A percentile compares a stretch with the other conserved stretches of the same genome.
These are phyloP conservation scores for Fusarium sp. DNA, from an alignment of 2,329 filamentous ascomycete genomes.

Conservation along the genomic window DNA sequence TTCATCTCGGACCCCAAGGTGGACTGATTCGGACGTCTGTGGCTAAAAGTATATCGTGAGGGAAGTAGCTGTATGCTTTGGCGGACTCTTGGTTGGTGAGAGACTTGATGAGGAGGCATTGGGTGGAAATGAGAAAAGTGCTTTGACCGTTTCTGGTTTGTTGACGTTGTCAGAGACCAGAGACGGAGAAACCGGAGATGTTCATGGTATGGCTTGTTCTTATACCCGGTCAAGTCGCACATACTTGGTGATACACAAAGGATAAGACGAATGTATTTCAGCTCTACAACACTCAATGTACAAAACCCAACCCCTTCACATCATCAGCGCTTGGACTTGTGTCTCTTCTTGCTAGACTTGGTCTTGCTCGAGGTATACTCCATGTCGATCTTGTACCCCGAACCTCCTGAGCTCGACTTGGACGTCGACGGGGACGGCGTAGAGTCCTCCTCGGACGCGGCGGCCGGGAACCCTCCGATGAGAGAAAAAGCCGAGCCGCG, in stretches of 20 bases:
- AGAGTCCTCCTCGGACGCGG: constrained; percentile 20
- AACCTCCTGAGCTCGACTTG: constrained; percentile 36
- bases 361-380: constrained; percentile 46
- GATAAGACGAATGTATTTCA: background rate
- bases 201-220: background rate
- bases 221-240: background rate
- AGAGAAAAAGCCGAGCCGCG: constrained; percentile 46
- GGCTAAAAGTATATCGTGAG: constrained; percentile 23
- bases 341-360: constrained; percentile 44
- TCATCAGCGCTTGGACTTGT: constrained; percentile 40
- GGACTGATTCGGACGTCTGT: constrained; percentile 25
- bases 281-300: background rate
- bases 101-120: background rate
- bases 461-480: constrained; percentile 18
- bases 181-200: constrained; percentile 2
- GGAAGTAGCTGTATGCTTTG: background rate
- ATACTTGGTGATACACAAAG: background rate
- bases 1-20: constrained; percentile 24
- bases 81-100: background rate
- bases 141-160: background rate
- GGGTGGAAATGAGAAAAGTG: background rate
- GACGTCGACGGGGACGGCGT: constrained; percentile 37
- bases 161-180: background rate
- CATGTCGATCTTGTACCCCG: constrained; percentile 45
- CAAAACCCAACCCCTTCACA: background rate